These are phyloP conservation scores for Sonneratia caseolaris DNA, from an alignment of 345 rosid species.

Conservation along the genomic window DNA sequence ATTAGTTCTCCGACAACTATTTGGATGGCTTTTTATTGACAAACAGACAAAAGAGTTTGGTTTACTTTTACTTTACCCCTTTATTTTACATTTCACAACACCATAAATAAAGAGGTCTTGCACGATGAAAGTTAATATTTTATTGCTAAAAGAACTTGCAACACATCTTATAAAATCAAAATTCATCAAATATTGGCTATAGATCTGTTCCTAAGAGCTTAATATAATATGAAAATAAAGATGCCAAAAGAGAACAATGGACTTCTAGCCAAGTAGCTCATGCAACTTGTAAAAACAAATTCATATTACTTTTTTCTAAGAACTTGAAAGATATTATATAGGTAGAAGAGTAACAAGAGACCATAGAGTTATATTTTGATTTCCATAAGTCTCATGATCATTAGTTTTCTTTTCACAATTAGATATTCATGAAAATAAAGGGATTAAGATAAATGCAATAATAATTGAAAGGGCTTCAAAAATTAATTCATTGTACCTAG, in stretches of 20 bases:
- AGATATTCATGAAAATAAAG: not conserved
- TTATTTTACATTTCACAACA: not conserved
- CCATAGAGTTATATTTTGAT: not conserved
- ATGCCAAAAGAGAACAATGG: not conserved
- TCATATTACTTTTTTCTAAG: not conserved
- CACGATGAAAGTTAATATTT: not conserved
- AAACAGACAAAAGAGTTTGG: no score
- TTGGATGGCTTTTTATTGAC: no score
- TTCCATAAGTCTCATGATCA: not conserved
- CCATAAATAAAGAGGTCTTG: not conserved
- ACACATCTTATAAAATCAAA: not conserved
- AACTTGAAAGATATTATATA: not conserved
- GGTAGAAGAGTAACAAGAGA: not conserved
- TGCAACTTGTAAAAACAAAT: not conserved
- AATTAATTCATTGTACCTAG: conserved; percentile 54
- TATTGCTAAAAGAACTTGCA: not conserved
- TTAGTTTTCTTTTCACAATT: not conserved
- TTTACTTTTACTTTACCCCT: not conserved
- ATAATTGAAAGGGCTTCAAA: conserved; percentile 58
- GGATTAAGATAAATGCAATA: not conserved
- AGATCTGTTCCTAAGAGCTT: not conserved
- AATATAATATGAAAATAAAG: not conserved
- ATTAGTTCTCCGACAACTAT: no score
- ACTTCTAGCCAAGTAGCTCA: not conserved
- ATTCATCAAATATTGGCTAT: not conserved